These are phyloP conservation scores for Onygenales sp. DNA, from an alignment of 2,329 filamentous ascomycete genomes.

Conservation along the genomic window DNA sequence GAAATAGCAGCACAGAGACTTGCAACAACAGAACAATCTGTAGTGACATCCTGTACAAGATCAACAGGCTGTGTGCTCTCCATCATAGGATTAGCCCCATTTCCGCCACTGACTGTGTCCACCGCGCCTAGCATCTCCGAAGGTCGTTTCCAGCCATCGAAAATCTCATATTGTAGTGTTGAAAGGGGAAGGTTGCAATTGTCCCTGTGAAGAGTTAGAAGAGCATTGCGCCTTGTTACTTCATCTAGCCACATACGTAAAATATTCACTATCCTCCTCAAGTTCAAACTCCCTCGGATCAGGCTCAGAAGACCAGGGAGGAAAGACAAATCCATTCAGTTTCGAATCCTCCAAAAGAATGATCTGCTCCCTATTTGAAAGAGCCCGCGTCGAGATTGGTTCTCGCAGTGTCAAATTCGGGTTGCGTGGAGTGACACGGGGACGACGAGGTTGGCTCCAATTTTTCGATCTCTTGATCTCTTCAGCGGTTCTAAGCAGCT, in stretches of 20 bases:
- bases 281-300: slow-evolving; percentile 52
- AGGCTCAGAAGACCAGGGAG: slow-evolving; percentile 67
- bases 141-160: slow-evolving; percentile 75
- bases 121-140: slow-evolving; percentile 46
- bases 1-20: slow-evolving; percentile 78
- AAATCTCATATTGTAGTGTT: slow-evolving; percentile 60
- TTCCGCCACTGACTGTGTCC: slow-evolving; percentile 9
- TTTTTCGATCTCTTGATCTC: slow-evolving; percentile 51
- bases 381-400: slow-evolving; percentile 47
- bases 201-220: slow-evolving; percentile 46
- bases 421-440: slow-evolving; percentile 13
- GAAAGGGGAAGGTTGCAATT: slow-evolving; percentile 62
- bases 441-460: slow-evolving; percentile 18
- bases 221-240: not conserved
- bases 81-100: slow-evolving; percentile 43
- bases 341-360: slow-evolving; percentile 68
- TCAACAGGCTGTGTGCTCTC: slow-evolving; percentile 54
- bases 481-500: slow-evolving; percentile 64
- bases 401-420: slow-evolving; percentile 29
- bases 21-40: slow-evolving; percentile 94
- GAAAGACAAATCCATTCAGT: slow-evolving; percentile 74
- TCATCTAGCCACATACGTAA: slow-evolving; percentile 44
- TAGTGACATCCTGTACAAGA: slow-evolving; percentile 88
- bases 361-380: slow-evolving; percentile 63
- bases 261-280: slow-evolving; percentile 43